Base-by-base conservation (phyloP, 2,329 filamentous ascomycete genomes). In the Arthroderma sp. region DNA sequence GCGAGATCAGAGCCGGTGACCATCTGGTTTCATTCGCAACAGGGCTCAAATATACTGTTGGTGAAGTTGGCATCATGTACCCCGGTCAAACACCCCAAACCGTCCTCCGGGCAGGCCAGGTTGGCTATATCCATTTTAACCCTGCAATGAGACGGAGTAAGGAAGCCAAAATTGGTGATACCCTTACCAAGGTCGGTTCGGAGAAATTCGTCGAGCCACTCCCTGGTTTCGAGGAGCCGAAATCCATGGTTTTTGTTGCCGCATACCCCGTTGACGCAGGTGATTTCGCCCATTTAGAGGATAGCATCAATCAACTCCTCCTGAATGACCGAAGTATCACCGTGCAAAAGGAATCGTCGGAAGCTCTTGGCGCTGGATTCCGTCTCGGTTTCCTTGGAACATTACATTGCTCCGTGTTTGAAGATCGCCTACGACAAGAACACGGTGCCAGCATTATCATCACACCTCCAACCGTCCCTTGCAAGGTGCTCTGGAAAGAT, bases 221-320 rank as follows among this genome's bases (percentile, higher is more conserved):
- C 44, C 86, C 87, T 0, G 91, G 89, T 2, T 98, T 98, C 49
- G 89, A 94, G 59, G 91, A 98, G 62, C 89, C 91, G 1, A 94
- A 98, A 63, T 83, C 88, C 4, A 98, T 98, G 91, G 91, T 98
- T 4, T 98, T 98, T 54, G 91, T 98, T 3, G 88, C 89, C 1
- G 91, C 91, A 0, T 98, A 94, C 56, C 91, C 91, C 0, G 87
- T 88, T 0, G 88, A 98, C 57, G 87, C 94, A 54, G 72, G 80
- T 54, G 86, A 94, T 61, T 89, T 94, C 58, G 75, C 77, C 37
- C 83, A 87, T 57, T 70, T 98, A 3, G 86, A 93, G 51, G 89
- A 96, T 62, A 94, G 87, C 62, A 95, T 98, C 58, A 82, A 83
- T 49, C 89, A 96, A 60, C 78, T 98, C 9, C 80, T 89, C 2